phyloP scores from a whole-genome alignment of 2,329 filamentous ascomycete genomes.

The Fusarium irregulare region DNA sequence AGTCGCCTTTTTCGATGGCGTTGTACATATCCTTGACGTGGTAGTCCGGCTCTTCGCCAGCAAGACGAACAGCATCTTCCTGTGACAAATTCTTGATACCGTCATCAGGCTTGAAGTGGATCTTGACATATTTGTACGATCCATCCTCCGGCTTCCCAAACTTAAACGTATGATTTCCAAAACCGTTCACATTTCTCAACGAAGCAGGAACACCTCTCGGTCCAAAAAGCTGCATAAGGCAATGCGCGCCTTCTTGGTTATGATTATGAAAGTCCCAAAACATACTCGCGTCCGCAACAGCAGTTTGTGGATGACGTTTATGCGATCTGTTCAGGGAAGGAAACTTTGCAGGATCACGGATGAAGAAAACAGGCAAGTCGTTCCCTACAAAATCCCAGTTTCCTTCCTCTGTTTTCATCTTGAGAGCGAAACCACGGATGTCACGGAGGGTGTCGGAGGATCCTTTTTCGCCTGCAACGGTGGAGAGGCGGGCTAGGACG shows the following conservation, averaged over 20 bases:
- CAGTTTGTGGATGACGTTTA: slow-evolving; percentile 4
- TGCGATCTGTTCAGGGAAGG: slow-evolving; percentile 3
- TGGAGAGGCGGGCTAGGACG: slow-evolving; percentile 3
- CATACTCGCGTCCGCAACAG: slow-evolving; percentile 1
- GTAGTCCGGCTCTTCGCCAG: slow-evolving; percentile 4
- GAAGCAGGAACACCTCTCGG: not conserved
- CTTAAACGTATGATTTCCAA: slow-evolving; percentile 8
- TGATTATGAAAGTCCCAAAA: slow-evolving; percentile 17
- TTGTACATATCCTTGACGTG: slow-evolving; percentile 8
- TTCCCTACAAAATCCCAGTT: slow-evolving; percentile 18
- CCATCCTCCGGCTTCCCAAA: slow-evolving; percentile 12
- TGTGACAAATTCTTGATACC: slow-evolving; percentile 1
- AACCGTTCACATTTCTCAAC: not conserved
- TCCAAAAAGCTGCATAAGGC: not conserved
- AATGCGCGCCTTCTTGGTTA: slow-evolving; percentile 12
- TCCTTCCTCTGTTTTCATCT: slow-evolving; percentile 15
- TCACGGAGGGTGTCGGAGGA: slow-evolving; percentile 4
- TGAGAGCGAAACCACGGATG: slow-evolving; percentile 7
- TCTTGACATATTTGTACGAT: slow-evolving; percentile 17
- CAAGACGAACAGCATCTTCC: slow-evolving; percentile 1
- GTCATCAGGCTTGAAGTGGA: slow-evolving; percentile 6
- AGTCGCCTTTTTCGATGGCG: not conserved
- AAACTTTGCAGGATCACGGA: slow-evolving; percentile 10
- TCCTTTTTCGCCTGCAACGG: not conserved
- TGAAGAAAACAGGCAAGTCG: slow-evolving; percentile 10